Conservation (phyloP, 2,329 filamentous ascomycete genomes). For the Cyanodermella asteris region DNA sequence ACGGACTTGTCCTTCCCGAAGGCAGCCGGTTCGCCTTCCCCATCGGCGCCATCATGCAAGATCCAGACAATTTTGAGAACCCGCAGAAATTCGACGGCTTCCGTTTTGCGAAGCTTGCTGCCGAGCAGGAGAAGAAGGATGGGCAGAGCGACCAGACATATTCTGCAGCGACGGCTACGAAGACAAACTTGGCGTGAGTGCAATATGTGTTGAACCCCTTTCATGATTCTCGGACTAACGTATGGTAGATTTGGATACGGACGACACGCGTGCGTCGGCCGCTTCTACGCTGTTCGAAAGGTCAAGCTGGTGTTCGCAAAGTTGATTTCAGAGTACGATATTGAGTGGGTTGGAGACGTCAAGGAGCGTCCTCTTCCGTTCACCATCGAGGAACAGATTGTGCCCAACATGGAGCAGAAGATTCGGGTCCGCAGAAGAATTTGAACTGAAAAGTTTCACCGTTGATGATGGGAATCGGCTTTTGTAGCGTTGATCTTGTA, state of each 20-base stretch:
- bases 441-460: no score
- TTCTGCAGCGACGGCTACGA: no score
- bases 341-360: neutral
- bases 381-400: neutral
- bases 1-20: neutral
- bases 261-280: neutral
- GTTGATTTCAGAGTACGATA: constrained; percentile 1
- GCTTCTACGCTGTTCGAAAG: constrained; percentile 1
- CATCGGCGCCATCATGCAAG: neutral
- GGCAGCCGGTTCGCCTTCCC: constrained; percentile 2
- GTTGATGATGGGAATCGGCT: neutral
- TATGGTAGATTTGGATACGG: constrained; percentile 2
- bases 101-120: no score
- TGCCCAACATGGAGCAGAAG: neutral
- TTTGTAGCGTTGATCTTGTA: no score
- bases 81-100: no score
- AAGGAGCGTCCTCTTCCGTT: neutral
- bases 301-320: neutral
- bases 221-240: no score
- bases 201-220: no score
- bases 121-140: no score
- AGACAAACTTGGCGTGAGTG: no score
- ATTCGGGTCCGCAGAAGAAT: neutral
- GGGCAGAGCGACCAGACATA: no score
- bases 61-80: neutral